Percentiles rank a stretch among this genome's conserved stretches.
phyloP scores from a whole-genome alignment of 345 rosid species.

The Citropsis articulata region DNA sequence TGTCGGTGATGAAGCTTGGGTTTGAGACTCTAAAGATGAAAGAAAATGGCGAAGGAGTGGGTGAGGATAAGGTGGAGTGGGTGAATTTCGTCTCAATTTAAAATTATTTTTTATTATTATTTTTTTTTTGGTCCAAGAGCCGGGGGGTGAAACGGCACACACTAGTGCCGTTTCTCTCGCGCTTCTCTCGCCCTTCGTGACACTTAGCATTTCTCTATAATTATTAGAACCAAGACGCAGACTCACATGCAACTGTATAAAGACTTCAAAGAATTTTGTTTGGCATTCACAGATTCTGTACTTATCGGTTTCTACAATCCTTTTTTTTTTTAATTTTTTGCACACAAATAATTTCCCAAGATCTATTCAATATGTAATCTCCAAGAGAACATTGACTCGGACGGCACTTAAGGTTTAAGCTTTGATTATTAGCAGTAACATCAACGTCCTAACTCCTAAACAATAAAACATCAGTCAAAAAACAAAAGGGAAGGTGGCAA shows the following conservation, averaged over 20 bases:
- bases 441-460: not conserved
- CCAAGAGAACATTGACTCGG: not conserved
- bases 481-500: not conserved
- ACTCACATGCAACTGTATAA: constrained; percentile 1
- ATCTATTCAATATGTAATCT: not conserved
- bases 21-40: too few species aligned
- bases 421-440: not conserved
- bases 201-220: too few species aligned
- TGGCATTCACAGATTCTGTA: not conserved
- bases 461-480: not conserved
- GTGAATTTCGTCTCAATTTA: too few species aligned
- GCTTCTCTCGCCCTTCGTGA: too few species aligned
- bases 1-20: too few species aligned
- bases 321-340: not conserved
- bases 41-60: too few species aligned
- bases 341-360: not conserved
- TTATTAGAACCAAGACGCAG: not conserved
- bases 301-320: not conserved
- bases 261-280: not conserved
- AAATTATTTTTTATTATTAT: too few species aligned
- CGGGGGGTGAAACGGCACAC: too few species aligned
- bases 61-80: too few species aligned
- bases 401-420: not conserved
- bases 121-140: too few species aligned
- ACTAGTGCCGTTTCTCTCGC: too few species aligned